These are phyloP conservation scores for Zygnema cylindricum DNA, from an alignment of 139 green algal species.

Conservation along the genomic window DNA sequence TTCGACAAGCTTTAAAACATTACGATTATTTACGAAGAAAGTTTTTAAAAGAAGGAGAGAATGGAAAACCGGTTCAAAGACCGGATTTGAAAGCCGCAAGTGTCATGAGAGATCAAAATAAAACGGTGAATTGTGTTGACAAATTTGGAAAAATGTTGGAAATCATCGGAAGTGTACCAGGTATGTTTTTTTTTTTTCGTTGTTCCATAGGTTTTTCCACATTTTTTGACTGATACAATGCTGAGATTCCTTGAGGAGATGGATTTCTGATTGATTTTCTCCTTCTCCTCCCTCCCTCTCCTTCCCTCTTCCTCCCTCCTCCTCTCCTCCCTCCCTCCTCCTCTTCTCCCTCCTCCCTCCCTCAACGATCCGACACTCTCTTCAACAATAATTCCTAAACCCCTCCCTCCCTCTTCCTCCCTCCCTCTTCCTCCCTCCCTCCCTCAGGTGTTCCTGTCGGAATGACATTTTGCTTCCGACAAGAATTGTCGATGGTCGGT, in stretches of 20 bases:
- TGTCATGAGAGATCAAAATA: background rate
- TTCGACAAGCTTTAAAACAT: background rate
- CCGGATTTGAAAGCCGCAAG: background rate
- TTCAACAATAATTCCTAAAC: background rate
- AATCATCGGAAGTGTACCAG: background rate
- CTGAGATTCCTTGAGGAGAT: background rate
- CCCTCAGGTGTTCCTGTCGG: constrained; percentile 4
- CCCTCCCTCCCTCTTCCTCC: background rate
- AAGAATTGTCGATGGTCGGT: constrained; percentile 58
- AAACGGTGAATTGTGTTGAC: background rate
- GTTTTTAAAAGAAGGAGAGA: background rate
- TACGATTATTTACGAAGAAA: background rate
- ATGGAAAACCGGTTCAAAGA: background rate
- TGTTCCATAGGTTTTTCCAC: too few species aligned
- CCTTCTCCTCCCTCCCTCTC: too few species aligned
- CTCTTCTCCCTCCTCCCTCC: too few species aligned
- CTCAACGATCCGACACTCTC: too few species aligned
- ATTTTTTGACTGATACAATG: too few species aligned
- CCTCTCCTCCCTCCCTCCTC: too few species aligned
- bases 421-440: background rate
- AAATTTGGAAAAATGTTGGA: background rate
- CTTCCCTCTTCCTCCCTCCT: too few species aligned
- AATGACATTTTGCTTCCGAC: constrained; percentile 42
- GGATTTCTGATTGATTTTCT: background rate
- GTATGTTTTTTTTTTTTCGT: too few species aligned